Evolutionary conservation across 2,329 filamentous ascomycete genomes (phyloP), one percentile per base, ranked within the genome.

Genomic region (Xylariaceae sp.): DNA sequence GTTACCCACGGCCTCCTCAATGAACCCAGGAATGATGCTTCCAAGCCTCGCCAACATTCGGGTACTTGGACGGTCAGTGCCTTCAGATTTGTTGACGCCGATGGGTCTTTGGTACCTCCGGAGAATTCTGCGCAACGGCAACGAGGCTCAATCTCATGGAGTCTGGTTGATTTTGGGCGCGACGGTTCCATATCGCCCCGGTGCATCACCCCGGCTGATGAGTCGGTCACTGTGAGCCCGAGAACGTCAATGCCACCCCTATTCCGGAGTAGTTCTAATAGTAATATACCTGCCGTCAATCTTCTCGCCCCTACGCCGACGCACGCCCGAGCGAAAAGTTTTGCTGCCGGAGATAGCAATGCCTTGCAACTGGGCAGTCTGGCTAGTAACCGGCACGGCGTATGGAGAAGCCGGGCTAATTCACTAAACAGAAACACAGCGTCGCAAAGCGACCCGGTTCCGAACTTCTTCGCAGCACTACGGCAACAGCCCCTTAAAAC

Each of bases 41-140:
- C 24, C 2, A 56, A 39, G 31, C 34, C 44, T 9, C 53, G 57
- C 6, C 55, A 53, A 19, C 27, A 44, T 5, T 60, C 56, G 1
- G 32, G 49, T 16, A 36, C 47, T 11, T 60, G 56, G 2, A 52
- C 51, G 2, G 47, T 55, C n/a, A 57, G 55, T 44, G 53, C 52
- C 11, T 36, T 55, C 15, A 48, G 48, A 29, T 44, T 48, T 6
- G 48, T 46, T 16, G 50, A 51, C 5, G 31, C 27, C 4, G 26
- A 29, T 7, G 32, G 36, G 17, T 43, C 40, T 14, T 46, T 50
- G 9, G 9, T 21, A 11, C 28, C 30, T 9, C 38, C 41, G 13
- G 28, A 41, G 38, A 35, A 15, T 43, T 12, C 26, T 19, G n/a
- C 43, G 37, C 17, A 45, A 34, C n/a, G n/a, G n/a, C n/a, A n/a